Conservation (phyloP, 1,139 yeast species). For the Nakaseomyces glabratus region DNA sequence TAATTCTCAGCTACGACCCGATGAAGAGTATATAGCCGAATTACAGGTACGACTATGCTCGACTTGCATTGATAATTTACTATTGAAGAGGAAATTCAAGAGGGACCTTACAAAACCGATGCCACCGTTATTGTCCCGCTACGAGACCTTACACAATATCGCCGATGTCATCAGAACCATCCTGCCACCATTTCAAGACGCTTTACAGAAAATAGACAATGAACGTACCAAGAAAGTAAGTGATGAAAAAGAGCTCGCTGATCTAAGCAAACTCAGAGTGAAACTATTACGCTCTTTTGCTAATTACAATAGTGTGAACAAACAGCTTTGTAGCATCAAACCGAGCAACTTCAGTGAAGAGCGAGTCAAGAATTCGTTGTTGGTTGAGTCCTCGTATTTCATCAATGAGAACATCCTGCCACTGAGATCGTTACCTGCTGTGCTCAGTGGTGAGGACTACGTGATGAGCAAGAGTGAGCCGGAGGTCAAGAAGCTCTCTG, state of each 20-base stretch:
- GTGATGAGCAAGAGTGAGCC: constrained; percentile 14
- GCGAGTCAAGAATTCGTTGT: constrained; percentile 40
- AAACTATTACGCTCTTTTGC: constrained; percentile 38
- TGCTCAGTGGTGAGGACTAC: constrained; percentile 25
- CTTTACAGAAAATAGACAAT: constrained; percentile 31
- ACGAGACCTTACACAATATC: constrained; percentile 33
- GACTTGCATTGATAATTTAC: constrained; percentile 55
- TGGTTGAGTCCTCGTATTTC: constrained; percentile 39
- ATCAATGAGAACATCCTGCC: constrained; percentile 50
- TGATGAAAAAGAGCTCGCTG: constrained; percentile 28
- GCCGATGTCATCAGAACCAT: constrained; percentile 33
- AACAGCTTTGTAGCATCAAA: constrained; percentile 32
- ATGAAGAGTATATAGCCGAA: neutral
- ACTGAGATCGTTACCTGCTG: constrained; percentile 40
- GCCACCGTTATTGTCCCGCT: constrained; percentile 22
- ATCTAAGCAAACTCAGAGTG: constrained; percentile 36
- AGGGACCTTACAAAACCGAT: constrained; percentile 31
- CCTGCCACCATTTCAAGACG: constrained; percentile 37
- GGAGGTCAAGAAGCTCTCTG: constrained; percentile 14
- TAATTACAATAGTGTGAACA: constrained; percentile 38
- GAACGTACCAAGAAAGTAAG: constrained; percentile 24
- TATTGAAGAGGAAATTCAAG: constrained; percentile 46
- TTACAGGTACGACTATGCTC: constrained; percentile 46
- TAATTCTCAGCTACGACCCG: neutral
- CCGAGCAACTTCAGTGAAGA: constrained; percentile 34